Evolutionary conservation across 768 basidiomycete species (phyloP).

Genomic region (Tricholoma saponaceum): DNA sequence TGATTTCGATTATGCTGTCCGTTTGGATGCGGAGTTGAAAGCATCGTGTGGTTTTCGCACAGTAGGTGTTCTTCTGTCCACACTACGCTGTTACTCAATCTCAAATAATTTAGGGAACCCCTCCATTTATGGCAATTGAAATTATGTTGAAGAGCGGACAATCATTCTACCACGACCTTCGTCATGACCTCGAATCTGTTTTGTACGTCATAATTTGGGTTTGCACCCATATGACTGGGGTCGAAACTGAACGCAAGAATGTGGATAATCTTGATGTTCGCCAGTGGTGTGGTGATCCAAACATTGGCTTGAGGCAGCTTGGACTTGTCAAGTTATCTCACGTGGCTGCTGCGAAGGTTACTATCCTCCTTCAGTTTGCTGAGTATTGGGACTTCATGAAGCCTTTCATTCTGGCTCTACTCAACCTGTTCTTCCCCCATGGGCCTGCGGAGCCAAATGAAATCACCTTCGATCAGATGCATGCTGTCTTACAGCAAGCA

Average conservation of each 20-base stretch:
- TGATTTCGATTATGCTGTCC: background rate
- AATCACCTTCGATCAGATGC: background rate
- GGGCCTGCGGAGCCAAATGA: no score
- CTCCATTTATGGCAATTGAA: background rate
- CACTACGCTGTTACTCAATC: background rate
- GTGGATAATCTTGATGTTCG: background rate
- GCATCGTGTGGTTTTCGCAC: background rate
- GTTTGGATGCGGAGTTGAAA: background rate
- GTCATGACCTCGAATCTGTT: background rate
- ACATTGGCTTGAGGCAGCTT: background rate
- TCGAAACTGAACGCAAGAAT: background rate
- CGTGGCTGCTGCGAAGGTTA: background rate
- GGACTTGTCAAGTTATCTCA: background rate
- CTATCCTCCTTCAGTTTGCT: background rate
- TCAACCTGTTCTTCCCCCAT: background rate
- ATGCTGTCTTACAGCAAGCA: background rate
- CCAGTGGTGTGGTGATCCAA: background rate
- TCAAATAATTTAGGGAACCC: background rate
- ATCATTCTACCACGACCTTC: background rate
- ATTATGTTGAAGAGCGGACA: background rate
- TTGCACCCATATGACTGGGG: no score
- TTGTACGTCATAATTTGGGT: background rate
- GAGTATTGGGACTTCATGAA: background rate
- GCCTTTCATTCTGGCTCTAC: background rate
- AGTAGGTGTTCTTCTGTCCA: background rate